Percentiles rank a stretch among this genome's conserved stretches.
phyloP scores from a whole-genome alignment of 345 rosid genomes.

The Euphorbia lathyris region DNA sequence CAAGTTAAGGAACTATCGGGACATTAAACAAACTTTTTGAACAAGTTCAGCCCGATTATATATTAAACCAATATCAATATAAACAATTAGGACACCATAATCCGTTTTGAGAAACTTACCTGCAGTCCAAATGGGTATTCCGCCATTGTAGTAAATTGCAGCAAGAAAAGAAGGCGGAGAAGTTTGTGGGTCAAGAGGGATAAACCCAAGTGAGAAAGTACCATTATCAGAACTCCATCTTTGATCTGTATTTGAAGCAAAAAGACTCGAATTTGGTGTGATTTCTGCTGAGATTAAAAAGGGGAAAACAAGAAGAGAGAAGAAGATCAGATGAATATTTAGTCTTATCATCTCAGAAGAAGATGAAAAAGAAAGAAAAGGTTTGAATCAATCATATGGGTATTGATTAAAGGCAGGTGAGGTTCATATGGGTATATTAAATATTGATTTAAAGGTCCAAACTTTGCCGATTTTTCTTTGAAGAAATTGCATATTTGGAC shows the following conservation, averaged over 20 bases:
- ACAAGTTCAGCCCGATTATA: no score
- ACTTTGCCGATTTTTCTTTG: background rate
- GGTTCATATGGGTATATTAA: background rate
- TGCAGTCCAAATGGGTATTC: constrained; percentile 53
- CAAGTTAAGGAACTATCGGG: no score
- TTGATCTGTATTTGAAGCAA: constrained; percentile 32
- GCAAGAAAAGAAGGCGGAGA: constrained; percentile 49
- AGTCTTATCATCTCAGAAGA: no score
- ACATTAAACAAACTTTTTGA: no score
- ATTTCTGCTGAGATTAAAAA: constrained; percentile 7
- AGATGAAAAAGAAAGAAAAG: background rate
- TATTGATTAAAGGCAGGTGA: background rate
- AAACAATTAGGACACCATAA: no score
- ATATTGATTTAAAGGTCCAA: background rate
- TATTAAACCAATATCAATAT: no score
- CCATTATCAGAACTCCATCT: background rate
- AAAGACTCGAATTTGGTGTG: constrained; percentile 38
- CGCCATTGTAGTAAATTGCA: constrained; percentile 42
- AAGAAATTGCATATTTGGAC: background rate
- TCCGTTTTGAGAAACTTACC: constrained; percentile 13
- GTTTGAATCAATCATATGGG: background rate
- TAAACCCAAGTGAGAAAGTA: constrained; percentile 27
- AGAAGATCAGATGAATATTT: no score
- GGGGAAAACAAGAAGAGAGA: background rate
- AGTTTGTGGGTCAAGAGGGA: constrained; percentile 8